Evolutionary conservation across 148 eudicot genomes (phyloP).

Genomic region (Cornus kousa): DNA sequence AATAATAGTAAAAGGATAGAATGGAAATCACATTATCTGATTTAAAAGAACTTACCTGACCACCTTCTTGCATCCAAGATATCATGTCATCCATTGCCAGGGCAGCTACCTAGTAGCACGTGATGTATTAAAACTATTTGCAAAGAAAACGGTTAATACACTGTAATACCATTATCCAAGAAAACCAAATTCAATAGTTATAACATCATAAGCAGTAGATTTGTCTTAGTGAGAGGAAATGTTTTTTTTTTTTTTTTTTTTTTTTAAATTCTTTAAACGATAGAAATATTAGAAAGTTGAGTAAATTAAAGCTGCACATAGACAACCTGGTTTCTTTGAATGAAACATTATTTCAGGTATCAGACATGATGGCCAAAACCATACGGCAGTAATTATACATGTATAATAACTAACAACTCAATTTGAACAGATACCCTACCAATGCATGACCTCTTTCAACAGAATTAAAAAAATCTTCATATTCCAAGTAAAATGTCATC

Average conservation of each 20-base stretch:
- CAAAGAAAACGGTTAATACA: slow-evolving; percentile 35
- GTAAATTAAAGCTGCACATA: not conserved
- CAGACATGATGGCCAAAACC: not conserved
- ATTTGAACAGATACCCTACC: not conserved
- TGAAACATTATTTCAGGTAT: too few species aligned
- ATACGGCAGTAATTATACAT: too few species aligned
- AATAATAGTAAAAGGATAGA: slow-evolving; percentile 10
- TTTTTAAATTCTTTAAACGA: not conserved
- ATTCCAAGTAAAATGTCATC: too few species aligned
- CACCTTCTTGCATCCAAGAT: slow-evolving; percentile 99
- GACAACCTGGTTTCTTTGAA: not conserved
- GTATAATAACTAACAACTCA: not conserved
- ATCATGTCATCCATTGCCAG: slow-evolving; percentile 99
- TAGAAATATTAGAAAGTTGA: not conserved
- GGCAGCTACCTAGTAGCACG: slow-evolving; percentile 92
- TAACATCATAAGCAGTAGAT: not conserved
- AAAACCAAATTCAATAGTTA: not conserved
- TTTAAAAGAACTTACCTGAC: slow-evolving; percentile 64
- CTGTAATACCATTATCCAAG: slow-evolving; percentile 1
- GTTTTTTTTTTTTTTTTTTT: not conserved
- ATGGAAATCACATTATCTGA: slow-evolving; percentile 4
- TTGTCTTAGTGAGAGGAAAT: not conserved
- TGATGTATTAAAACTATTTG: slow-evolving; percentile 39
- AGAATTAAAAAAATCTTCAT: not conserved
- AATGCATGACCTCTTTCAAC: not conserved